phyloP scores from a whole-genome alignment of 805 yeast species.

The Starmerella geochares region DNA sequence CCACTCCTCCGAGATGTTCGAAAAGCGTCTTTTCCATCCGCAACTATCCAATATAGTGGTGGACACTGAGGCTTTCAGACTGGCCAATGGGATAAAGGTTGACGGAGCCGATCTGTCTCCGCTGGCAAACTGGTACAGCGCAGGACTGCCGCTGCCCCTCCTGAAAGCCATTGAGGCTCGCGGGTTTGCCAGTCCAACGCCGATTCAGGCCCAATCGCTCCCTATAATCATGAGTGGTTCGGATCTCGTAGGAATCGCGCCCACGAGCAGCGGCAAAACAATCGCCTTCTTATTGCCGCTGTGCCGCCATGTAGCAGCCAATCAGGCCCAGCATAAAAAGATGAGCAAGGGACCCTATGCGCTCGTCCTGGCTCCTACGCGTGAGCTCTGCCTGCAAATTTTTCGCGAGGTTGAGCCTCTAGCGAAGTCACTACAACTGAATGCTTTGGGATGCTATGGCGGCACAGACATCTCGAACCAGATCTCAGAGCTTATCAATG shows the following conservation, averaged over 20 bases:
- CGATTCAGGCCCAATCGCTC: constrained; percentile 82
- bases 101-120: constrained; percentile 64
- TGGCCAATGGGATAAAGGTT: constrained; percentile 48
- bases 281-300: constrained; percentile 77
- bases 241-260: constrained; percentile 88
- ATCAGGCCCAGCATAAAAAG: constrained; percentile 38
- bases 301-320: constrained; percentile 73
- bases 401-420: constrained; percentile 55
- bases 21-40: constrained; percentile 7
- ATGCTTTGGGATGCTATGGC: constrained; percentile 72
- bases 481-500: constrained; percentile 58
- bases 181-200: constrained; percentile 56
- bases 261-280: constrained; percentile 95
- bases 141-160: constrained; percentile 60
- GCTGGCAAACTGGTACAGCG: constrained; percentile 57
- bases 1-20: constrained; percentile 6
- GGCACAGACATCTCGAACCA: constrained; percentile 77
- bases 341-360: constrained; percentile 55
- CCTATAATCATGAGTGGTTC: constrained; percentile 85
- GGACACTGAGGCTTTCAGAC: constrained; percentile 48
- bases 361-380: constrained; percentile 74
- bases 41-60: constrained; percentile 32
- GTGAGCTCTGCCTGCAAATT: constrained; percentile 85
- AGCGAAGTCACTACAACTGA: constrained; percentile 39
- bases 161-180: constrained; percentile 45